Base-by-base conservation (phyloP, 73 alveolate genomes). In the Urostyla sp. region DNA sequence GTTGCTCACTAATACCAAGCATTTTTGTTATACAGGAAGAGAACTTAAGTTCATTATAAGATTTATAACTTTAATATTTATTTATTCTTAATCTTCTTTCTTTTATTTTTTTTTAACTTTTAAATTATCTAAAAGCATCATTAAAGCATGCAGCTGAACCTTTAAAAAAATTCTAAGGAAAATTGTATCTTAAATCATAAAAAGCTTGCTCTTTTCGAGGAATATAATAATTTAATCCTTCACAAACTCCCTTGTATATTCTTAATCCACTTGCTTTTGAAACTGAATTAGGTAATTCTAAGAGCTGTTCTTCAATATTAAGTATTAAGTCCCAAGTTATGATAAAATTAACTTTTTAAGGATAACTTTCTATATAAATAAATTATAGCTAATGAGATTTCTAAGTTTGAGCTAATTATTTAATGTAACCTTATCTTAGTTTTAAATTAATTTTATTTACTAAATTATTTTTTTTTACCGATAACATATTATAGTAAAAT, bases 141-240 rank as follows among this genome's bases (percentile, higher is more conserved):
- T 59, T 66, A 40, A 66, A 28, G 66, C 80, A 66, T 11, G 80
- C 80, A 43, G 59, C 27, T 4, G 44, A 6, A 1, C 80, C 80
- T 40, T 45, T 27, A 28, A 66, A 66, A 32, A 40, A 66, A 66
- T 66, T 66, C 26, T 40, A 48, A 6, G 80, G 80, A 46, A 66
- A 66, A 26, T 66, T 66, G 24, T 15, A 66, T 45, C 80, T 66
- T 24, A 66, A 28, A 24, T 66, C 80, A 26, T 21, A 66, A 44
- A 66, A 31, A 48, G 36, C 37, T 21, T 13, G 10, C 44, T 37
- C 63, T 15, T 66, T 66, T 15, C 49, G 23, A 21, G 80, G 80
- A 3, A 66, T 23, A 28, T 21, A 66, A 28, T 66, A 66, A 44
- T 66, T 66, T 6, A 66, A 28, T 66, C 80, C 44, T 26, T 66